Base-by-base conservation (phyloP, 2,329 filamentous ascomycete genomes). In the Pestalotiopsis sp. region DNA sequence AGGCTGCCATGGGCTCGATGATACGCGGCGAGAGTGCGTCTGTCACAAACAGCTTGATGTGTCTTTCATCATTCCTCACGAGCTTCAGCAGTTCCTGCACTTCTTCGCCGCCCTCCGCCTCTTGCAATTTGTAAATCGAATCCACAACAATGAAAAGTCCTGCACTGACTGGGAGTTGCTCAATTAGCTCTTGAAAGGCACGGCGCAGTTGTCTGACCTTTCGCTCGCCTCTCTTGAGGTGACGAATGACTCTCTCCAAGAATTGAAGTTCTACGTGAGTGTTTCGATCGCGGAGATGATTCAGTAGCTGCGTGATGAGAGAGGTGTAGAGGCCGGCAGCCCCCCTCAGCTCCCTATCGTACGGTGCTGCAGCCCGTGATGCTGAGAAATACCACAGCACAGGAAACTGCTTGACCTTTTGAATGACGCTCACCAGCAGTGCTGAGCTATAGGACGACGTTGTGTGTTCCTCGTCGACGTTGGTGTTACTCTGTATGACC, bases 241-340 rank as follows among this genome's bases (percentile, higher is more conserved):
- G 45, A 31, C 38, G 49, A 3, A 57, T 60, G 27, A 68, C 67
- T n/a, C 39, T 67, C n/a, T 62, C 68, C 1, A 72, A 61, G 13
- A 72, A 64, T 4, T 67, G 60, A 1, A 71, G 66, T 45, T 69
- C 64, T 36, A 68, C 49, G 2, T 52, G 60, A 14, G 27, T 65
- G 59, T 38, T 13, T 17, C 38, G 27, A 11, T 11, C 20, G 4
- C 64, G 39, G 20, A 71, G 56, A 59, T 72, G 27, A 3, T 36
- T 12, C 60, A 71, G 3, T 14, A 72, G 64, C 63, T 72, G 71
- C 7, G 66, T 41, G 31, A 68, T 41, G 2, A 72, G 64, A 7
- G 58, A 68, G 59, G 58, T 60, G 61, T 70, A 64, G 38, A 71
- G 49, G 1, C 52, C 36, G 20, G 59, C 17, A 12, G 25, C 60